Conservation (phyloP, 1,284 basidiomycete species). For the Termitomyces sp. region DNA sequence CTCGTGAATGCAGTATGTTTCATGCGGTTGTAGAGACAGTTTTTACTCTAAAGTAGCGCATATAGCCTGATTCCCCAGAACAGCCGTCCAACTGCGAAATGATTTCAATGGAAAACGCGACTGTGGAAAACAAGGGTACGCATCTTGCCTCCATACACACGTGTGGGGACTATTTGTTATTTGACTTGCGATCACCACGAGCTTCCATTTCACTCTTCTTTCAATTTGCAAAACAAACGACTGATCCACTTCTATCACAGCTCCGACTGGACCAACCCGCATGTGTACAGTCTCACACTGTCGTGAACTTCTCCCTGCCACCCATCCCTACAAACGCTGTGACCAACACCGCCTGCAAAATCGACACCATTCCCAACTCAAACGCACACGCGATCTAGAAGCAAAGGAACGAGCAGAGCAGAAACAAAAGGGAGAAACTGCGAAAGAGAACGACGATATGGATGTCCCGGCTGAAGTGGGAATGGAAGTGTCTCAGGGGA, state of each 20-base stretch:
- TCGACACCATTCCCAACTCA: constrained; percentile 46
- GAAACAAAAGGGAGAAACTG: not conserved
- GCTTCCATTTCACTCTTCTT: not conserved
- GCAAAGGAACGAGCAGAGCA: not conserved
- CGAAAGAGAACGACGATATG: not conserved
- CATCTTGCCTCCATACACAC: not conserved
- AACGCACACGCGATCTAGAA: constrained; percentile 36
- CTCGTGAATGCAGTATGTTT: constrained; percentile 20
- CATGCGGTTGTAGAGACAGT: not conserved
- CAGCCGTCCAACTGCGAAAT: not conserved
- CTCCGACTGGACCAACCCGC: constrained; percentile 24
- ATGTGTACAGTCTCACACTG: constrained; percentile 59
- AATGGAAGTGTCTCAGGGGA: not conserved
- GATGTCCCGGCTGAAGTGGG: not conserved
- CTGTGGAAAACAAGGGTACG: not conserved
- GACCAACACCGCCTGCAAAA: constrained; percentile 52
- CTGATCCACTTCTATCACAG: not conserved
- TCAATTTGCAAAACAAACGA: not conserved
- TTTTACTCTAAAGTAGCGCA: not conserved
- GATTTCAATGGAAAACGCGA: not conserved
- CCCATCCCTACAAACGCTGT: constrained; percentile 47
- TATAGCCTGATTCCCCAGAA: not conserved
- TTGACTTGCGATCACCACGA: not conserved
- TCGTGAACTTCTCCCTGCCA: constrained; percentile 41
- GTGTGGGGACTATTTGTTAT: too few relatives aligned